phyloP scores from a whole-genome alignment of 2,329 filamentous ascomycete genomes.

The Ophiocordyceps camponoti-leonardi region DNA sequence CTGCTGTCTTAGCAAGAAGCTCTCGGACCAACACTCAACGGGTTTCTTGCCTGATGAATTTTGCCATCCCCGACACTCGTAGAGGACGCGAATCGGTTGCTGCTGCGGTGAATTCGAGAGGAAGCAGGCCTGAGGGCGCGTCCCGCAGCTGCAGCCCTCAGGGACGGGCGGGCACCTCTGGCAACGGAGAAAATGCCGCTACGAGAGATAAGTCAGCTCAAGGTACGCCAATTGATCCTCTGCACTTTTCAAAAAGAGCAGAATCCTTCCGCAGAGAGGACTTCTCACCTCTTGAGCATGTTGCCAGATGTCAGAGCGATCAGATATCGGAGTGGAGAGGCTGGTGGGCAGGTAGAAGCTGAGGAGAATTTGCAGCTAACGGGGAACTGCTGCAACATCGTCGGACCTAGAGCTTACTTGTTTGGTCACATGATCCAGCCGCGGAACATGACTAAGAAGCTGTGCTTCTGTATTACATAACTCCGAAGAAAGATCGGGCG shows the following conservation, averaged over 20 bases:
- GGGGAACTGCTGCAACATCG: slow-evolving; percentile 27
- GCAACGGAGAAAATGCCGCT: slow-evolving; percentile 51
- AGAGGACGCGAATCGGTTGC: slow-evolving; percentile 42
- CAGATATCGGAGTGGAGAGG: slow-evolving; percentile 39
- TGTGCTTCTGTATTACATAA: too few species aligned
- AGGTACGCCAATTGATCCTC: slow-evolving; percentile 31
- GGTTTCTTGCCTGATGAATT: slow-evolving; percentile 42
- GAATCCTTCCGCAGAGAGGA: slow-evolving; percentile 10
- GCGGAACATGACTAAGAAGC: too few species aligned
- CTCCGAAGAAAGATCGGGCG: too few species aligned
- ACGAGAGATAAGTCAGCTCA: slow-evolving; percentile 22
- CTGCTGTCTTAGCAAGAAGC: slow-evolving; percentile 29
- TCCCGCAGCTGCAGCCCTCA: slow-evolving; percentile 38
- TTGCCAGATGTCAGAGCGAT: slow-evolving; percentile 52
- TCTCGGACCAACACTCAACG: not conserved
- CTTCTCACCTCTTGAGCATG: slow-evolving; percentile 70
- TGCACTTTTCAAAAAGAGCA: slow-evolving; percentile 7
- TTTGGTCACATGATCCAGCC: not conserved
- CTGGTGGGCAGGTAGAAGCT: slow-evolving; percentile 14
- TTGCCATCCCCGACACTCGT: slow-evolving; percentile 43
- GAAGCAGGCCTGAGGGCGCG: slow-evolving; percentile 39
- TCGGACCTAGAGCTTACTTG: slow-evolving; percentile 25
- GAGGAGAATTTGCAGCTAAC: slow-evolving; percentile 32
- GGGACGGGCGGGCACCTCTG: slow-evolving; percentile 43
- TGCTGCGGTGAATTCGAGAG: slow-evolving; percentile 32